Base-by-base conservation (phyloP, 2,329 filamentous ascomycete genomes). In the Exophiala alcalophila region DNA sequence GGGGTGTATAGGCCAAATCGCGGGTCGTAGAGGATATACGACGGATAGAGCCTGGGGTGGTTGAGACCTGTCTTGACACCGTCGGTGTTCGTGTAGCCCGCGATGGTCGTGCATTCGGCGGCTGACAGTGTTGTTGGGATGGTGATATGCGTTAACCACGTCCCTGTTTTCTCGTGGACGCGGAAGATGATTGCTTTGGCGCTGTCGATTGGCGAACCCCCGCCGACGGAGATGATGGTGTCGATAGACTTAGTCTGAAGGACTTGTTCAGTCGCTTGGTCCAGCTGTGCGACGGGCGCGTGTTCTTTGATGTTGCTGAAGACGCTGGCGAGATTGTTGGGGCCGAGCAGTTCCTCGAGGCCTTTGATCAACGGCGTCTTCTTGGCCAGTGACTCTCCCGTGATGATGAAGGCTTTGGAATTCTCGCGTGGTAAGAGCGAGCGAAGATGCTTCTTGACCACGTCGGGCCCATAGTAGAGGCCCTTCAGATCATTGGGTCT, bases 361-460 rank as follows among this genome's bases (percentile, higher is more conserved):
- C 72, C 62, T 40, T 68, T 65, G 48, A 79, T 67, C 5, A 79
- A 61, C 0, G 66, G 61, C 0, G 76, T 78, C 53, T 76, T 78
- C 25, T 59, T 72, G 5, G 72, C 70, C 5, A 78, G 65, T 0
- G 74, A 77, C 28, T 60, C 64, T 14, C 74, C 74, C 1, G 75
- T 78, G 27, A 78, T 69, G 53, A 78, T 73, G 60, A 77, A 78
- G 2, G 74, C 76, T 61, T 75, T 76, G 37, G 72, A 75, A 3
- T 54, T 57, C 1, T 44, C 34, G 12, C 49, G 44, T 4, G 55
- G 72, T 0, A 77, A 65, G 40, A 62, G 64, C 14, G 64, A 60
- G 9, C 71, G 45, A 2, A 77, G 60, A 49, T 77, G 63, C 10
- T 67, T 66, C 41, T 64, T 44, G 3, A 77, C 73, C 5, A 65